Base-by-base conservation (phyloP, 2,329 filamentous ascomycete genomes). In the Fusarium penzigii region DNA sequence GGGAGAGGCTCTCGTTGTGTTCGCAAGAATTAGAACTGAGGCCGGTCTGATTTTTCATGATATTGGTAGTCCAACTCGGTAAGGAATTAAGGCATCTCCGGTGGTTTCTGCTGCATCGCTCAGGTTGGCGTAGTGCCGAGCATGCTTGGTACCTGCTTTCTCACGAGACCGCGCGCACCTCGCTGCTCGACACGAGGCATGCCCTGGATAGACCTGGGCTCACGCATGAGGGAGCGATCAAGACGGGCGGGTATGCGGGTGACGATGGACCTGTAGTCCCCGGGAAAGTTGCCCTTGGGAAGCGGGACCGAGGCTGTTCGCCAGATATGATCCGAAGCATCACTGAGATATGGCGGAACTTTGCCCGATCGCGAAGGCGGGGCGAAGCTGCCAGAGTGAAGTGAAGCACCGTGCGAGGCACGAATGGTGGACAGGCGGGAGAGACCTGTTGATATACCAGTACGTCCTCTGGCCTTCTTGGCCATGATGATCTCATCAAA, bases 171-270 rank as follows among this genome's bases (percentile, higher is more conserved):
- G 39, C 75, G 75, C 8, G 72, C 72, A 32, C 78, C 70, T n/a
- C 76, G 75, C 50, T 78, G 76, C 52, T 83, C 80, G 16, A 80
- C 78, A 34, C 83, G 75, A 20, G 92, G 92, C n/a, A 92, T 86
- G 36, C 92, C 92, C 69, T 96, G 91, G 39, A 96, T 93, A 56
- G 90, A 86, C 52, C 92, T 83, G 29, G 92, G 92, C 72, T 97
- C 92, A 69, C 91, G 90, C 91, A 97, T 96, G 43, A 97, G 77
- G 13, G 85, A 83, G 5, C 87, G 82, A 65, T 99, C 94, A 10
- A 99, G 80, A 66, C 90, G 92, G 8, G 90, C 85, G 6, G 94
- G 94, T 38, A 90, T 85, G 60, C 85, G 75, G 12, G 84, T 84
- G 48, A 84, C 76, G 13, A 85, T 77, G 32, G 78, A 72, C 52